Conservation (phyloP, 169 alveolate genomes). For the Plasmodium gallinaceum region DNA sequence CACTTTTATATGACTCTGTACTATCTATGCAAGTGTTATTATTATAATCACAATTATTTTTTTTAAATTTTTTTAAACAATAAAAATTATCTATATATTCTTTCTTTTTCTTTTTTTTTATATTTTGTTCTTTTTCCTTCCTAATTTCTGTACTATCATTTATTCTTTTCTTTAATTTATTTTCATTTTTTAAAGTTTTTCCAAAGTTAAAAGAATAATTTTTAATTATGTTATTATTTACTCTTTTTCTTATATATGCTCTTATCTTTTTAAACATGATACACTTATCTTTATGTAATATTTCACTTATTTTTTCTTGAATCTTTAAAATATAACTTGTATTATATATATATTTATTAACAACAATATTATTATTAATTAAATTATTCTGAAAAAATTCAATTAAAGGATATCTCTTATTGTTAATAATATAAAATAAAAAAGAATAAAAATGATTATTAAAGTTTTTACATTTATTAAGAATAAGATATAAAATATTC, state of each 20-base stretch:
- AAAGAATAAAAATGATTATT: slow-evolving; percentile 39
- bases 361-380: slow-evolving; percentile 9
- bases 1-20: no score
- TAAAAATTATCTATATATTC: not conserved
- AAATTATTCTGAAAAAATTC: slow-evolving; percentile 18
- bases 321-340: not conserved
- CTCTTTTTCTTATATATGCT: no score
- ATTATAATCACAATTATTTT: no score
- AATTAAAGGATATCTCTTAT: slow-evolving; percentile 7
- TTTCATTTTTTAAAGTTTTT: not conserved
- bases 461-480: slow-evolving; percentile 37
- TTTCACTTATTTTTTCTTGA: not conserved
- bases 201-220: no score
- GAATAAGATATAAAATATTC: slow-evolving; percentile 33
- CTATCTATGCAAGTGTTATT: no score
- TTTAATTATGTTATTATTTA: no score
- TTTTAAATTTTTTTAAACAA: no score
- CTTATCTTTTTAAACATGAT: not conserved
- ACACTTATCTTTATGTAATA: not conserved
- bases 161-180: not conserved
- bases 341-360: not conserved
- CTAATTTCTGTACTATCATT: not conserved
- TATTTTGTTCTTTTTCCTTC: not conserved
- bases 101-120: not conserved
- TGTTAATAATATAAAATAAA: slow-evolving; percentile 26